Evolutionary conservation across 1,284 basidiomycete species (phyloP), one percentile per base, ranked within the genome.

Genomic region (Polyporus tsugae): DNA sequence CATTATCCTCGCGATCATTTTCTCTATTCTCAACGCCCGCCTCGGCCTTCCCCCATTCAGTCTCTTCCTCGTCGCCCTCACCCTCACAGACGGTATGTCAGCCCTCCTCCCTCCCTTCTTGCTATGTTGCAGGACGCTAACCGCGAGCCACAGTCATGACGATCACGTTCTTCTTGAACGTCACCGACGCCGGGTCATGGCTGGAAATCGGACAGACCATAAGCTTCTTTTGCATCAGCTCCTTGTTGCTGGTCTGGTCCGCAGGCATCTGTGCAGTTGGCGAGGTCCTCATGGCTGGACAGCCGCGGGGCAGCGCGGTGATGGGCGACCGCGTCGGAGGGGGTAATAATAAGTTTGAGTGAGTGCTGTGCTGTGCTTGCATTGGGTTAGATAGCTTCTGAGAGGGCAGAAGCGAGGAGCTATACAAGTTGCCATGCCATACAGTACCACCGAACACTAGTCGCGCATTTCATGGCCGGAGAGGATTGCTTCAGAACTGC

Each of bases 121-220:
- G 75, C 36, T 67, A 29, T 25, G 17, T 52, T 59, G 52, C 33
- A 19, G 15, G 29, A 17, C 25, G 49, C 70, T 68, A 10, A 49
- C 64, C 71, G 25, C 71, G 62, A 38, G 41, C 62, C 44, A 49
- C 70, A 91, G 89, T 88, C 29, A 93, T 93, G 89, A 94, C 93
- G 0, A 83, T 95, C 69, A 85, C 90, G 15, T 96, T 97, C 81
- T 95, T 97, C 80, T 91, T 92, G 80, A 88, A 89, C 41, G 94
- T 97, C 53, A 90, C 88, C 38, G 94, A 95, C 77, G 91, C 89
- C 38, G 91, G 92, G 0, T 95, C 92, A 6, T 97, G 95, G 95
- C 81, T 96, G 64, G 94, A 96, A 77, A 96, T 96, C 66, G 95
- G 95, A 5, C 93, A 95, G 78, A 92, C 91, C 0, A 96, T 96